These are phyloP conservation scores for Hura crepitans DNA, from an alignment of 441 rosid species.

Conservation along the genomic window DNA sequence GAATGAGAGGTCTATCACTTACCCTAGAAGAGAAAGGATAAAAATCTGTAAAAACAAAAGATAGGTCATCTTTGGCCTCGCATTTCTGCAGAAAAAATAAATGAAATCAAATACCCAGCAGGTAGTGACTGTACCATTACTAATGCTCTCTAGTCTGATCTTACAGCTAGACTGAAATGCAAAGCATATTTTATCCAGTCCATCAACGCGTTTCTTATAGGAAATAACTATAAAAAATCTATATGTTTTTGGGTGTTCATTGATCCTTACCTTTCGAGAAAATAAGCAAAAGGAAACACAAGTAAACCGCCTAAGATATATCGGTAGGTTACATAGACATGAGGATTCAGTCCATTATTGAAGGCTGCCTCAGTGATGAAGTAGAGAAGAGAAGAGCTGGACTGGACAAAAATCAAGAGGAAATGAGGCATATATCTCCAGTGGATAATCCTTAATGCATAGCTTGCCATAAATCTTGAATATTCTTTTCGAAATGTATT, in stretches of 20 bases:
- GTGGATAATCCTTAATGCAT: background rate
- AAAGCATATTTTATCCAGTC: background rate
- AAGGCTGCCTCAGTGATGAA: conserved; percentile 46
- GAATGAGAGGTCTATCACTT: background rate
- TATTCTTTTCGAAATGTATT: background rate
- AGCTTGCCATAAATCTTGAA: conserved; percentile 17
- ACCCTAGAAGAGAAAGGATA: conserved; percentile 47
- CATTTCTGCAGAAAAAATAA: conserved; percentile 29
- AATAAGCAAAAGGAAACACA: conserved; percentile 39
- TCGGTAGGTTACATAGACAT: conserved; percentile 41
- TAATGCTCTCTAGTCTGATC: background rate
- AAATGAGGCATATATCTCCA: conserved; percentile 35
- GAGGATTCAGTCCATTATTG: conserved; percentile 44
- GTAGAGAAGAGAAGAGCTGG: conserved; percentile 32
- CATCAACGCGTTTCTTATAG: background rate
- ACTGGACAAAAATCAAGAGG: conserved; percentile 34
- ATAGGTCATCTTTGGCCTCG: conserved; percentile 40
- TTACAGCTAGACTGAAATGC: background rate
- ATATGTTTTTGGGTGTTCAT: background rate
- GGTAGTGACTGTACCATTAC: background rate
- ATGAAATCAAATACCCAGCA: background rate
- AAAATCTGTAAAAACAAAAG: conserved; percentile 39
- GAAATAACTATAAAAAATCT: background rate
- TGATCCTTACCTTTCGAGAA: conserved; percentile 40
- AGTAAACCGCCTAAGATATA: conserved; percentile 29